Evolutionary conservation across 2,329 filamentous ascomycete species (phyloP), one percentile per base, ranked within the genome.

Genomic region (Fonsecaea erecta): DNA sequence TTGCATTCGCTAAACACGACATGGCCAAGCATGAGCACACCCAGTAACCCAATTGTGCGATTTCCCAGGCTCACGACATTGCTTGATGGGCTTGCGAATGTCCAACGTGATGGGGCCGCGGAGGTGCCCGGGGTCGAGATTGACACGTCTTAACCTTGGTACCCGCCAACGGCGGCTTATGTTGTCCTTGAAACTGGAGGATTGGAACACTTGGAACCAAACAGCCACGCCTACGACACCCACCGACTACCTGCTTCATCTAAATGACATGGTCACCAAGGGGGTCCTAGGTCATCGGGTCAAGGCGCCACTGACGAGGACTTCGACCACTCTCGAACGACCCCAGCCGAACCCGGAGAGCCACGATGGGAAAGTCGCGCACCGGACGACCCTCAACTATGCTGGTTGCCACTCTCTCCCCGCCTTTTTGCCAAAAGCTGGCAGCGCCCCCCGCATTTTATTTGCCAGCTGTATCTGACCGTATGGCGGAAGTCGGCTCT

Each of bases 401-500:
- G 16, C 16, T 21, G 59, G 34, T 46, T 46, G 59, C 48, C 59
- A 54, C 48, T 34, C 37, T 60, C 56, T 37, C 46, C 62, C 64
- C 64, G 60, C 60, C 64, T 60, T 67, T 66, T 66, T n/a, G n/a
- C 40, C 21, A 34, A 14, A n/a, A 53, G 18, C 30, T 48, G 26
- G 40, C 28, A n/a, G 5, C 54, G 9, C 30, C 52, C 64, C 64
- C 64, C 64, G 64, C 64, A 66, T 63, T 63, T 56, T 24, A 63
- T 66, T 63, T 52, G 64, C 48, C 55, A n/a, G 37, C 14, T 11
- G 52, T 65, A 46, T 52, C 51, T 60, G 60, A 43, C 43, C 26
- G 43, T 34, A 56, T 54, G 34, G 63, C 63, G 40, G 52, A 46
- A 65, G 55, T 51, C 60, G 64, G 62, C 56, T 61, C 46, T 61